Percentiles rank a stretch among this genome's conserved stretches.
Conservation (phyloP, 1,139 yeast species). For the Candida anutae region DNA sequence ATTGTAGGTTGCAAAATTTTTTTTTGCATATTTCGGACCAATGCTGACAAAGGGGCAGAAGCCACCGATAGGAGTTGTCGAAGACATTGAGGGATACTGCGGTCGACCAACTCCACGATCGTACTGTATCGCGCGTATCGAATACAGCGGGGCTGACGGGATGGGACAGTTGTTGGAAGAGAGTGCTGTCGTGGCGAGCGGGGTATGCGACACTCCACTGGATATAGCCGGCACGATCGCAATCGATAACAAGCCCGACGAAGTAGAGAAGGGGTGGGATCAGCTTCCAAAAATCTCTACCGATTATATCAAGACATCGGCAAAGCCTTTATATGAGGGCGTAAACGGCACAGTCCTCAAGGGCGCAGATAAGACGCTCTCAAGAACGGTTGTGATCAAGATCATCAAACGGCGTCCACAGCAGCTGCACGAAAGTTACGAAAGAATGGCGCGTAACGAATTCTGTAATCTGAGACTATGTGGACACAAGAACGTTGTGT, state of each 20-base stretch:
- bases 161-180: no score
- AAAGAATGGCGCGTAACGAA: conserved; percentile 20
- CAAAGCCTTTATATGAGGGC: conserved; percentile 34
- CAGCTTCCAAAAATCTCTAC: conserved; percentile 1
- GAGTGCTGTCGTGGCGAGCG: no score
- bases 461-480: conserved; percentile 20
- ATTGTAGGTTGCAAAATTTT: no score
- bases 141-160: no score
- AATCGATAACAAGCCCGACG: neutral
- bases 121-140: no score
- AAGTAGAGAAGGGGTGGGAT: neutral
- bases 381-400: conserved; percentile 18
- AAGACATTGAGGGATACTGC: no score
- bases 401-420: conserved; percentile 18
- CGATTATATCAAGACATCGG: conserved; percentile 17
- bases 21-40: no score
- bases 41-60: no score
- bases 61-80: no score
- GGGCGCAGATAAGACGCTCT: conserved; percentile 18
- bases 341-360: conserved; percentile 35
- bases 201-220: no score
- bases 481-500: conserved; percentile 23
- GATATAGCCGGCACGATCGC: no score
- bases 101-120: no score
- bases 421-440: conserved; percentile 10